These are phyloP conservation scores for Tinospora cordifolia DNA, from an alignment of 164 flowering plant genomes.

Conservation along the genomic window DNA sequence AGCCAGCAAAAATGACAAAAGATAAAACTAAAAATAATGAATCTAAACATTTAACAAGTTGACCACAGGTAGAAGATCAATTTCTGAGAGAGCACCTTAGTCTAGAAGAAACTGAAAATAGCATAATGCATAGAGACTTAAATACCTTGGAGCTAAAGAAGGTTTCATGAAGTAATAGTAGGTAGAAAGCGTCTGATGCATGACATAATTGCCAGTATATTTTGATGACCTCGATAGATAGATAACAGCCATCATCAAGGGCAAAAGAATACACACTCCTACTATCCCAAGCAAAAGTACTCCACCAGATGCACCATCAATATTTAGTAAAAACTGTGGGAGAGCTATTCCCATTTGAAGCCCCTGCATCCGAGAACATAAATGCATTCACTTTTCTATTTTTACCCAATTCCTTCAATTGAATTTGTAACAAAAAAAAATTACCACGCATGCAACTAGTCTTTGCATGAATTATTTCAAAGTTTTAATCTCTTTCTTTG, in stretches of 20 bases:
- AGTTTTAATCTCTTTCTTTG: not conserved
- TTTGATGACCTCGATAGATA: slow-evolving; percentile 88
- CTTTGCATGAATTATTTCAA: not conserved
- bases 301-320: slow-evolving; percentile 96
- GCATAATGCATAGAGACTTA: not conserved
- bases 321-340: slow-evolving; percentile 78
- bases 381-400: not conserved
- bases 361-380: slow-evolving; percentile 46
- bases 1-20: not conserved
- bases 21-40: too few species aligned
- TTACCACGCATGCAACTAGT: not conserved
- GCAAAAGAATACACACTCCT: slow-evolving; percentile 87
- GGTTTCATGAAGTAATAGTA: slow-evolving; percentile 88
- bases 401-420: not conserved
- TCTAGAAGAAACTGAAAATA: not conserved
- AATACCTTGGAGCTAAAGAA: slow-evolving; percentile 92
- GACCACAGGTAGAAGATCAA: not conserved
- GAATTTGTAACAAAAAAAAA: not conserved
- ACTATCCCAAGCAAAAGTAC: slow-evolving; percentile 79
- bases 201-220: slow-evolving; percentile 87
- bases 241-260: slow-evolving; percentile 77
- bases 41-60: not conserved
- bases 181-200: slow-evolving; percentile 78
- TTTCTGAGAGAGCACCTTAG: not conserved
- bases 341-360: slow-evolving; percentile 98